A percentile compares a stretch with the other conserved stretches of the same genome.
These are phyloP conservation scores for Nothopassalora personata DNA, from an alignment of 2,329 filamentous ascomycete species.

Conservation along the genomic window DNA sequence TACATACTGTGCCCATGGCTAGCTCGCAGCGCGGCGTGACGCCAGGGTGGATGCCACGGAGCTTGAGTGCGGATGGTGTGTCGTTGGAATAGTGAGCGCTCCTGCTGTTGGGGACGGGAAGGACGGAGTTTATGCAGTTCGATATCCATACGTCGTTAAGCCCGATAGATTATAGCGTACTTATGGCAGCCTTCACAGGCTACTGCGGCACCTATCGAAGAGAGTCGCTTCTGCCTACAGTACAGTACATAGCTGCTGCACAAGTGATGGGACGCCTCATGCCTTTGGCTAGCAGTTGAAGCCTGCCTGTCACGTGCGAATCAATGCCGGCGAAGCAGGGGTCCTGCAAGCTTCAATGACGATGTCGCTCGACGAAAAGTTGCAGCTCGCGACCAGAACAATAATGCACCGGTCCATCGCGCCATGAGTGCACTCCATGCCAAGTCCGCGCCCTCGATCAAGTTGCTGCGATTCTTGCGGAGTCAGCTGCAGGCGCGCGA, in stretches of 20 bases:
- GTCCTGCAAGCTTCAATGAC: neutral
- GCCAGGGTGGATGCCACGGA: neutral
- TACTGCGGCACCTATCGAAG: neutral
- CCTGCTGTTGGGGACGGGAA: neutral
- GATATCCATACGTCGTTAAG: neutral
- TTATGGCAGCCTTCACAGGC: neutral
- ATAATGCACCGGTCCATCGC: conserved; percentile 5
- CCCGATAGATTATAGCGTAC: neutral
- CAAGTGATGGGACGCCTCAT: neutral
- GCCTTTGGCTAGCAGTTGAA: neutral
- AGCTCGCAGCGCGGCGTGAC: neutral
- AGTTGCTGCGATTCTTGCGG: conserved; percentile 66
- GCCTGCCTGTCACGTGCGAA: neutral
- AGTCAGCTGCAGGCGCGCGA: conserved; percentile 56
- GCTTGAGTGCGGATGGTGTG: neutral
- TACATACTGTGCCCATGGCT: neutral
- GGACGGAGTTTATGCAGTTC: neutral
- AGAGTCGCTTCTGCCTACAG: neutral
- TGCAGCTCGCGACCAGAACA: neutral
- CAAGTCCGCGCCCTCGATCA: conserved; percentile 44
- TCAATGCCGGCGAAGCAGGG: neutral
- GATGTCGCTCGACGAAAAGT: neutral
- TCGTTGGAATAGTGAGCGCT: conserved; percentile 2
- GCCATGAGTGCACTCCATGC: conserved; percentile 27
- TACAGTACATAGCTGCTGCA: neutral